Evolutionary conservation across 805 yeast genomes (phyloP), one percentile per base, ranked within the genome.

Genomic region (Yamadazyma takamatsuzukensis): DNA sequence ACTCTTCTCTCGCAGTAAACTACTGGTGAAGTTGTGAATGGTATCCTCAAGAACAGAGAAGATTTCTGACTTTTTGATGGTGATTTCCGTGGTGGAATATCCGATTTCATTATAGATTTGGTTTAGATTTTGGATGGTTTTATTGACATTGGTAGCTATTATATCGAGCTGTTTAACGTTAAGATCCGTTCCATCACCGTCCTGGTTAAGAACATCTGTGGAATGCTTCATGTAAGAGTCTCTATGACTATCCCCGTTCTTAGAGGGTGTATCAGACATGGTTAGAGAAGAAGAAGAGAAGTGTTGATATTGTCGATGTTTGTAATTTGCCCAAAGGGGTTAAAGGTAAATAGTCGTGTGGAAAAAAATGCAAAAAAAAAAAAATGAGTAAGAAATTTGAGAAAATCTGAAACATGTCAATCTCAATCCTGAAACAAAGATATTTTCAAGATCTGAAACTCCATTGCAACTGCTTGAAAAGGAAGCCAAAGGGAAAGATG

Each of bases 31-130:
- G 37, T 63, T 59, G 14, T 63, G 54, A 18, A 78, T 72, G 1
- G 78, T 70, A 17, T 63, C 62, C 21, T 77, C 70, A 5, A 78
- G 59, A 4, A 64, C 64, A 11, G 56, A 64, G 42, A 77, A 76
- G 10, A 78, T 68, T 27, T 64, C 61, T 21, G 67, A 53, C 42
- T 74, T 77, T 42, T 74, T 77, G 22, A 53, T 54, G 10, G 68
- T 48, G 2, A 74, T 69, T 36, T 76, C 80, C 6, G 51, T 46
- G n/a, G 62, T 50, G 1, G 79, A 64, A 46, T 72, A 76, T 1
- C 84, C 84, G 25, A 78, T 77, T 36, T 65, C 69, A 29, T 60
- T 59, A 48, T 76, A 76, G 7, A 75, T 64, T 4, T 47, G 45
- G 31, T 70, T 64, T n/a, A 77, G 49, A 32, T 71, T 68, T 41